Evolutionary conservation across 2,329 filamentous ascomycete species (phyloP).

Genomic region (Aspergillus fructus): DNA sequence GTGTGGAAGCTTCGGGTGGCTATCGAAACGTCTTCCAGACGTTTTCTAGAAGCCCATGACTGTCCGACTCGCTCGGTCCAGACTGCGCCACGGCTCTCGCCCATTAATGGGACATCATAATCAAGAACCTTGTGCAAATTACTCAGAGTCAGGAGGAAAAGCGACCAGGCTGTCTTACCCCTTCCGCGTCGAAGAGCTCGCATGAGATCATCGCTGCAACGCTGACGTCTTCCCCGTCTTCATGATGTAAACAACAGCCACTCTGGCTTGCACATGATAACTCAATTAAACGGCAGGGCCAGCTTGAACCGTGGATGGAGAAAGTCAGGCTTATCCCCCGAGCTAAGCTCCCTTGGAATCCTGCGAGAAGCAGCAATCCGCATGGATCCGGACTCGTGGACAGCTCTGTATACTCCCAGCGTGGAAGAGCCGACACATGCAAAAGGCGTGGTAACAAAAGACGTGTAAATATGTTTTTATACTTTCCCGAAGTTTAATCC

Average conservation of each 20-base stretch:
- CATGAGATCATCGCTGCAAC: slow-evolving; percentile 12
- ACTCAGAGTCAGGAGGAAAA: slow-evolving; percentile 39
- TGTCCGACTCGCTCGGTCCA: slow-evolving; percentile 3
- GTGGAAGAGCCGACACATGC: background rate
- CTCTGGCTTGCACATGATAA: background rate
- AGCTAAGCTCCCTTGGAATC: background rate
- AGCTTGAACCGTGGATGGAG: background rate
- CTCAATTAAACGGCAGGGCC: background rate
- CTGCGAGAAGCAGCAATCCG: background rate
- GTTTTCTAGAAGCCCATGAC: slow-evolving; percentile 34
- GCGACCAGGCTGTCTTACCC: background rate
- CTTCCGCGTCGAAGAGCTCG: background rate
- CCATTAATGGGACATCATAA: background rate
- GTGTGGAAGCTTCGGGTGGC: slow-evolving; percentile 27
- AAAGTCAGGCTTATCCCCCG: background rate
- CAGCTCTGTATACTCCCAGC: background rate
- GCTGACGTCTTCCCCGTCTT: slow-evolving; percentile 3
- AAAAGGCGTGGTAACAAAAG: background rate
- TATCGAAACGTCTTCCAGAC: slow-evolving; percentile 28
- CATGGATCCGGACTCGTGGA: background rate
- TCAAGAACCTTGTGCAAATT: slow-evolving; percentile 25
- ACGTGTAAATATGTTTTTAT: background rate
- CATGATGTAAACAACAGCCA: background rate
- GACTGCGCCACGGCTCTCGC: slow-evolving; percentile 12
- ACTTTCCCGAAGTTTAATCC: too few relatives aligned